Evolutionary conservation across 257 asterid species (phyloP).

Genomic region (Echium plantagineum): DNA sequence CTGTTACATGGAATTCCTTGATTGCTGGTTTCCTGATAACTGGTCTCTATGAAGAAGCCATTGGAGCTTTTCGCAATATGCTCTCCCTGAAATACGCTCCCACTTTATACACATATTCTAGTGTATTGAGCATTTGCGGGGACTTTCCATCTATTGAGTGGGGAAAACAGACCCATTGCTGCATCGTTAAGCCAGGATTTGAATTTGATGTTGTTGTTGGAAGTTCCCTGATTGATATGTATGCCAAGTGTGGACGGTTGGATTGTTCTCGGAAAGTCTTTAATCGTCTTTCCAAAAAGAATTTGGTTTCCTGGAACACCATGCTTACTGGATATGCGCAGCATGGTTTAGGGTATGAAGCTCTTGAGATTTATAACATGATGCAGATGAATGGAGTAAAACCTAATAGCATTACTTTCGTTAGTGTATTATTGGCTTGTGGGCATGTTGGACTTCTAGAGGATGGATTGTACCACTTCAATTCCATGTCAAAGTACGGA

Average conservation of each 20-base stretch:
- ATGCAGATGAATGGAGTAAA: conserved; percentile 37
- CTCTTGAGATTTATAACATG: conserved; percentile 41
- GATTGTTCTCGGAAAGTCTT: conserved; percentile 47
- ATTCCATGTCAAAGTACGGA: conserved; percentile 44
- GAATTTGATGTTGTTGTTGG: conserved; percentile 61
- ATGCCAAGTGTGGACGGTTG: conserved; percentile 64
- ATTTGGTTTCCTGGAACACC: conserved; percentile 67
- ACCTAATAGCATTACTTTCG: conserved; percentile 52
- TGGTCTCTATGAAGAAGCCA: conserved; percentile 29
- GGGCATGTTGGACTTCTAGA: conserved; percentile 56
- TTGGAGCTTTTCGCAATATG: conserved; percentile 30
- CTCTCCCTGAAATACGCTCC: conserved; percentile 35
- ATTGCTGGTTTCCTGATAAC: conserved; percentile 41
- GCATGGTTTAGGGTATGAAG: conserved; percentile 60
- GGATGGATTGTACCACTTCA: conserved; percentile 47
- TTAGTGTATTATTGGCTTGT: conserved; percentile 60
- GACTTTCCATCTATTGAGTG: conserved; percentile 62
- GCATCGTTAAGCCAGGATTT: conserved; percentile 43
- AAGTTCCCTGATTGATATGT: conserved; percentile 66
- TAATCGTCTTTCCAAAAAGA: conserved; percentile 36
- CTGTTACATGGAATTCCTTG: conserved; percentile 62
- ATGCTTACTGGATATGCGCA: conserved; percentile 70
- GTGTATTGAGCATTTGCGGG: conserved; percentile 59
- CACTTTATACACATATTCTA: conserved; percentile 52
- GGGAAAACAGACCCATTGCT: conserved; percentile 70